Evolutionary conservation across 352 stramenopile genomes (phyloP), one percentile per base, ranked within the genome.

Genomic region (Globisporangium nagaii): DNA sequence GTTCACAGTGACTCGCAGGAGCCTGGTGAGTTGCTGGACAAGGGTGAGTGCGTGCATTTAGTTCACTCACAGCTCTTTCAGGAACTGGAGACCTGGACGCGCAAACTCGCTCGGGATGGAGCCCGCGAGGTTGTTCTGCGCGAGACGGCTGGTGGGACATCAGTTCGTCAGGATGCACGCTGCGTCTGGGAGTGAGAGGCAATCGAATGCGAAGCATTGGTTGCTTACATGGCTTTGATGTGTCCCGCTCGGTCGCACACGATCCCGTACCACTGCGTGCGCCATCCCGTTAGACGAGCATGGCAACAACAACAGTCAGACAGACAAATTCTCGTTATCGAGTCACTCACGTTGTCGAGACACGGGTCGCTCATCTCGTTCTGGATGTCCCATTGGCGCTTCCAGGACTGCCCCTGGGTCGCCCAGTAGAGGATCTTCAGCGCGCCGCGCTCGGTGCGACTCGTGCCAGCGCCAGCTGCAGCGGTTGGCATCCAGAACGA

Each of bases 391-490:
- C 76, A 88, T 27, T 61, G 59, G n/a, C 24, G 53, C 22, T 40
- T 61, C 79, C 79, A 90, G 30, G 53, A 39, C n/a, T 56, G 68
- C 17, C 79, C 79, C 13, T 81, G 50, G 0, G 76, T 86, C 17
- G 75, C 66, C 79, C 79, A 90, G 57, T 68, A 90, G 10, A 90
- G 57, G 35, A 84, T 27, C 57, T 86, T 80, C 8, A 90, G 65
- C n/a, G 75, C 79, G 15, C 79, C 79, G 15, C 70, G 68, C 48
- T 87, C 79, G 35, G 68, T 79, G 22, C 68, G 64, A 20, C 57
- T 73, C 15, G 56, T 47, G 6, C 43, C 56, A 10, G 19, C 35
- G 12, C 25, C 13, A 41, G 15, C 37, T 35, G 34, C 47, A 37
- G 22, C 24, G 3, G 25, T 9, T 35, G 11, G 9, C 2, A 37